Base-by-base conservation (phyloP, 2,329 filamentous ascomycete species). In the Aspergillus cejpii region DNA sequence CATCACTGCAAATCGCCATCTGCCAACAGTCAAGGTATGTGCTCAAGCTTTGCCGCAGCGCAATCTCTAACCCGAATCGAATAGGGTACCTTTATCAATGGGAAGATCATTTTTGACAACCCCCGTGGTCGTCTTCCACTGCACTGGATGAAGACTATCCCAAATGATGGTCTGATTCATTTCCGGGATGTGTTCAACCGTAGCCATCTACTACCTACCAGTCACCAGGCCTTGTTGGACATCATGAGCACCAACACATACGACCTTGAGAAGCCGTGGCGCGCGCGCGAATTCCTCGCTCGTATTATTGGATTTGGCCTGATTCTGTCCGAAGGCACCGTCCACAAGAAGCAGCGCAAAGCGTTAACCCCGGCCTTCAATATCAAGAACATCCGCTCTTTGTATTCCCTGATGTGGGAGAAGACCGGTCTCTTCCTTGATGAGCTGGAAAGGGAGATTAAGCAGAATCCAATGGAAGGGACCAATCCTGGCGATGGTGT, bases 111-210 rank as follows among this genome's bases (percentile, higher is more conserved):
- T 39, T 60, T 66, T 36, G 62, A 65, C 38, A 51, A 57, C 10
- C 65, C 65, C 2, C 58, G 62, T 6, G 65, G 65, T 6, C 53
- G 52, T 2, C 44, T 52, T 1, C 60, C 61, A 0, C 44, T 67
- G 12, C 26, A 62, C 37, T 80, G 77, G 77, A 70, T 75, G 38
- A 71, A 74, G 34, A 69, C 58, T 5, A 65, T 79, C 10, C 74
- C 74, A 2, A 79, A 80, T 48, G 73, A 79, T 39, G 77, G 77
- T 1, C 61, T 80, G 3, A 69, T 80, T 29, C 67, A 73, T 48
- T 78, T 79, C 53, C 66, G 68, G 14, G 69, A 72, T 54, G 57
- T 68, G 33, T 68, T 77, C 55, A 74, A 74, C 44, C 51, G 52
- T 10, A 58, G 54, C 26, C 54, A 55, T 28, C 49, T 66, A 5